A percentile compares a stretch with the other conserved stretches of the same genome.
Evolutionary conservation across 768 basidiomycete genomes (phyloP).

Genomic region (Mycena crocata): DNA sequence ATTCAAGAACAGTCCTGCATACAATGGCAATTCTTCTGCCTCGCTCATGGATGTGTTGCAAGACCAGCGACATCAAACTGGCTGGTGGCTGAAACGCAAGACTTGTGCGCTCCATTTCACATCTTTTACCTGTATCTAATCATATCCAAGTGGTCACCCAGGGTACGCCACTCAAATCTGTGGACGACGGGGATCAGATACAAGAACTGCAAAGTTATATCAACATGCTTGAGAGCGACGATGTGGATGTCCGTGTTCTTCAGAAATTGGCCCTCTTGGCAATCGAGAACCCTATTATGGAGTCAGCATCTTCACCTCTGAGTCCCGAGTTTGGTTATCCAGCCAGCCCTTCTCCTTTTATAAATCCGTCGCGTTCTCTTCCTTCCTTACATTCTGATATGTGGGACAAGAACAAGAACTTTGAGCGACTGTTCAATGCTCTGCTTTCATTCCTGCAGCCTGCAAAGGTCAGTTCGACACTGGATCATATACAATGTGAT

Average conservation of each 20-base stretch:
- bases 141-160: constrained; percentile 59
- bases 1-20: constrained; percentile 85
- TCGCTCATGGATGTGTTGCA: constrained; percentile 78
- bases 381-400: constrained; percentile 64
- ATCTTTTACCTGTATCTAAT: neutral
- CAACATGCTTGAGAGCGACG: constrained; percentile 61
- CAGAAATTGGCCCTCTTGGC: constrained; percentile 77
- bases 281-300: constrained; percentile 65
- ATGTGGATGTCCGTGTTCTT: constrained; percentile 64
- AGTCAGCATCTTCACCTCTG: constrained; percentile 66
- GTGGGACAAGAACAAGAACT: constrained; percentile 80
- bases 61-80: constrained; percentile 74
- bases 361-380: constrained; percentile 51
- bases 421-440: constrained; percentile 76
- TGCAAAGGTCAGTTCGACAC: constrained; percentile 59
- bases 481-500: constrained; percentile 19
- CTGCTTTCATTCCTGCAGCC: constrained; percentile 74
- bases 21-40: constrained; percentile 57
- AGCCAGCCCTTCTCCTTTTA: constrained; percentile 69
- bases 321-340: constrained; percentile 64
- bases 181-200: constrained; percentile 51
- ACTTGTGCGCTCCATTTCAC: constrained; percentile 60
- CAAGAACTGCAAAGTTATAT: constrained; percentile 68
- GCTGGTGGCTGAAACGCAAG: constrained; percentile 88
- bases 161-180: constrained; percentile 56